phyloP scores from a whole-genome alignment of 495 filamentous ascomycete species.

The Xylaria flabelliformis region DNA sequence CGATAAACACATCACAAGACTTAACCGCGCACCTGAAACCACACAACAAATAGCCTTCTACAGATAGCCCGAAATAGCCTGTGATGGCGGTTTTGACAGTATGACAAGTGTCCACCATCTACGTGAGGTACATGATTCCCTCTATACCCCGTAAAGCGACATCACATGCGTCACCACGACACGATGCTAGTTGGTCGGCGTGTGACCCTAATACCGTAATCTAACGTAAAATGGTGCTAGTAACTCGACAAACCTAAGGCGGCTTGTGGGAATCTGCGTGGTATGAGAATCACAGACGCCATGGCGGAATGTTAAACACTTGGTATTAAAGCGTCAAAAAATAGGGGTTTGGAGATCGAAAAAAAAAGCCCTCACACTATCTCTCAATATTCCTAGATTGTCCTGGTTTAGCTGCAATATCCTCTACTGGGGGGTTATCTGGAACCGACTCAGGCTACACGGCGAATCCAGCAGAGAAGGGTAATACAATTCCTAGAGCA shows the following conservation, averaged over 20 bases:
- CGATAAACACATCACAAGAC: neutral
- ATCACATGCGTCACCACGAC: neutral
- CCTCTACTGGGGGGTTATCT: too few species aligned
- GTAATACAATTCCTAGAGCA: too few species aligned
- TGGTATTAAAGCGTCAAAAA: too few species aligned
- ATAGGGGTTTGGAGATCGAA: too few species aligned
- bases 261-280: neutral
- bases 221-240: neutral
- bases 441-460: too few species aligned
- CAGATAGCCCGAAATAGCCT: neutral
- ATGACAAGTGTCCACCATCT: neutral
- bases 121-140: neutral
- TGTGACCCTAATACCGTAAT: neutral
- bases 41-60: neutral
- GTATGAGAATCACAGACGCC: neutral
- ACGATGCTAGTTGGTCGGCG: neutral
- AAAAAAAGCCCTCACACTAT: too few species aligned
- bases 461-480: too few species aligned
- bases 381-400: too few species aligned
- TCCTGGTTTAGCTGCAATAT: too few species aligned
- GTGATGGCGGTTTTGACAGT: neutral
- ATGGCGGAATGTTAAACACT: neutral
- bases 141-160: neutral
- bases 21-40: neutral
- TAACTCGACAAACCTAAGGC: neutral